Percentiles rank a stretch among this genome's conserved stretches.
Conservation (phyloP, 257 asterid species). For the Osmanthus fragrans region DNA sequence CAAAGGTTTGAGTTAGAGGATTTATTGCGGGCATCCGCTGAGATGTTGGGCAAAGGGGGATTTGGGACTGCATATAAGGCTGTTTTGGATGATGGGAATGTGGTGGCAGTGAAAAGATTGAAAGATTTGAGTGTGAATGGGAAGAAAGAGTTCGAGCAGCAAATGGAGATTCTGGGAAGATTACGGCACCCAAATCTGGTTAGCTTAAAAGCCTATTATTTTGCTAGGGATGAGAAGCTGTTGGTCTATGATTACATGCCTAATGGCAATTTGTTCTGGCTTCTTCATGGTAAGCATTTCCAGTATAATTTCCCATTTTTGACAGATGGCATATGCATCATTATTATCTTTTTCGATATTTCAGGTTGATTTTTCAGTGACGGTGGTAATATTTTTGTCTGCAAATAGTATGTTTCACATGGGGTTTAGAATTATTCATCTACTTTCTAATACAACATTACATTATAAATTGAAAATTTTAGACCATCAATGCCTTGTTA, state of each 20-base stretch:
- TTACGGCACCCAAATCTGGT: conserved; percentile 77
- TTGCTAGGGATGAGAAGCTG: conserved; percentile 80
- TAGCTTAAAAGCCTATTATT: conserved; percentile 73
- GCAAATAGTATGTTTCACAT: conserved; percentile 6
- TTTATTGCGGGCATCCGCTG: conserved; percentile 86
- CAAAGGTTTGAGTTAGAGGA: conserved; percentile 88
- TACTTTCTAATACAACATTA: background rate
- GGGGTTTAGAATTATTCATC: background rate
- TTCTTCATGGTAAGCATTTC: conserved; percentile 73
- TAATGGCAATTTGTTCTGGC: conserved; percentile 83
- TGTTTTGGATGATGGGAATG: conserved; percentile 74
- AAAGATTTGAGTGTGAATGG: conserved; percentile 65
- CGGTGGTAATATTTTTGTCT: background rate
- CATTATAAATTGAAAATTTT: background rate
- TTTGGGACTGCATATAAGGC: conserved; percentile 92
- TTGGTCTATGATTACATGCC: conserved; percentile 83
- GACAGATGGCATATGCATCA: background rate
- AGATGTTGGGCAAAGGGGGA: conserved; percentile 90
- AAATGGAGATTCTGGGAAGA: conserved; percentile 82
- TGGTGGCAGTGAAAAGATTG: conserved; percentile 83
- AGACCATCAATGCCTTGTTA: background rate
- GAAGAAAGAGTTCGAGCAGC: conserved; percentile 80
- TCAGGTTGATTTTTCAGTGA: background rate
- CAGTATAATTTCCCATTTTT: background rate
- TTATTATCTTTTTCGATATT: background rate